Base-by-base conservation (phyloP, 2,329 filamentous ascomycete species). In the Stenocarpella maydis region DNA sequence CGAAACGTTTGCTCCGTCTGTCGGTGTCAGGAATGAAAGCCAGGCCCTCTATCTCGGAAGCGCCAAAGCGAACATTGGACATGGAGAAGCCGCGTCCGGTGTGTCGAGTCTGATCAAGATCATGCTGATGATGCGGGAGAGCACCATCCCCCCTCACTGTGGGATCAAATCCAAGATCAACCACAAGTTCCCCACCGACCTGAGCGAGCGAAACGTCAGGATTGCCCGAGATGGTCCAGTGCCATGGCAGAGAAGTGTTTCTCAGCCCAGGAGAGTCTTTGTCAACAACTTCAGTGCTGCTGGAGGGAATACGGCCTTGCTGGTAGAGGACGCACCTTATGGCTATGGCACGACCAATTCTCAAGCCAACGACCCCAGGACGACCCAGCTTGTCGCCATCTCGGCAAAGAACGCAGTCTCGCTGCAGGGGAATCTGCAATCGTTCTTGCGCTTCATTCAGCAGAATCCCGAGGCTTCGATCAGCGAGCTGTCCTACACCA, bases 271-370 rank as follows among this genome's bases (percentile, higher is more conserved):
- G 28, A 78, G 81, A 9, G 80, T 85, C 10, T 86, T 87, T 68
- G 77, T 91, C 89, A 53, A 53, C 28, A 53, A 53, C 28, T 53
- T 53, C 50, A 53, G 50, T 6, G 52, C 52, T 12, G 52, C 91
- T 60, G 91, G 91, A 72, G 91, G 91, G 39, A 93, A 93, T 78
- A 92, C 90, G 1, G 87, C 88, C 17, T 77, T 92, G 24, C 76
- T 92, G 10, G 74, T 93, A 2, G 88, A 92, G 74, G 90, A 92
- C 71, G 86, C 82, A 0, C 87, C 64, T 8, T 15, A 14, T 37
- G 75, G 74, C 9, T 74, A 72, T 14, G 31, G 28, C 1, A 31
- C 28, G 15, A 10, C n/a, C 7, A 19, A 1, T 4, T 73, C 72
- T n/a, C 72, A 74, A 10, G 74, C 71, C 7, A 68, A 72, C 3